Evolutionary conservation across 2,329 filamentous ascomycete genomes (phyloP), one percentile per base, ranked within the genome.

Genomic region (Sclerotinia spermophila): DNA sequence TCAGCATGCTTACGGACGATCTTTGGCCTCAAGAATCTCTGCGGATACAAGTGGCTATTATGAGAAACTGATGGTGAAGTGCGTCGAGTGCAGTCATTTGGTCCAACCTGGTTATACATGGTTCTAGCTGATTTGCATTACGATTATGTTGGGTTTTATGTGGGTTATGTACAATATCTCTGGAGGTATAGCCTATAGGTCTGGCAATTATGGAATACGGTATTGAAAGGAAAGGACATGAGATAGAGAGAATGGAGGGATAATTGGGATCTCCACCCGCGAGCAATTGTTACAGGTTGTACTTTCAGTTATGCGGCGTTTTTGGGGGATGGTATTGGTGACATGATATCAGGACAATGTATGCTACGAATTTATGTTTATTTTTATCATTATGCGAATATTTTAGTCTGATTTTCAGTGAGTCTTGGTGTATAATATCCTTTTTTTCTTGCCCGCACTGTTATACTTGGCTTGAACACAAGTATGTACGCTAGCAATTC

Each of bases 11-110:
- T 96, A 90, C 81, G 85, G 87, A 75, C 88, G 83, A 76, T 89
- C 89, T 73, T 81, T 98, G 70, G 84, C 86, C 17, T 84, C 84
- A 70, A 85, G 93, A 62, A 92, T 98, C 77, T 87, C 87, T 78
- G 89, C 90, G 3, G 95, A 98, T 84, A 96, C 93, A 7, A 92
- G 91, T 72, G 92, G 94, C 6, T 91, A 97, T 80, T 97, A 96
- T 76, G 85, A 92, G 82, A 86, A 82, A 75, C 81, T 95, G 77
- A 85, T 97, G 86, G 81, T 96, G 74, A 93, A 70, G 21, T 67
- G 61, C 21, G 67, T 69, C 8, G 67, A 69, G 27, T 65, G 19
- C 48, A 65, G 67, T 44, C 33, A 65, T 38, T 27, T 53, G 24
- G 67, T 65, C 27, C 67, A 69, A 19, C 67, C 67, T 24, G 67